phyloP scores from a whole-genome alignment of 2,329 filamentous ascomycete genomes.

The Bipolaris oryzae region DNA sequence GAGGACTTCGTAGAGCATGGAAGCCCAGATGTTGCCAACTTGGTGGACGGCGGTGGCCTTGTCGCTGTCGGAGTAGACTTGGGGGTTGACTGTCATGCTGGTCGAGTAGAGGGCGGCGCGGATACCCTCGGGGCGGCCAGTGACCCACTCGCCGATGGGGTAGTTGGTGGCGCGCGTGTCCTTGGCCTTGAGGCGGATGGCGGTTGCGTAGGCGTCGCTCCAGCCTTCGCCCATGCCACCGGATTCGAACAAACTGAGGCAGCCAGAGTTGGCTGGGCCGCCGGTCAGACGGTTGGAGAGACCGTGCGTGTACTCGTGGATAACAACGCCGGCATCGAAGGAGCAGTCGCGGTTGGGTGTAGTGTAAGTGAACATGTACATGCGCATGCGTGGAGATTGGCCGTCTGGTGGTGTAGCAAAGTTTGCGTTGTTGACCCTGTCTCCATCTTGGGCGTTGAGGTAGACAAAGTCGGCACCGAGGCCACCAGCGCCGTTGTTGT shows the following conservation, averaged over 20 bases:
- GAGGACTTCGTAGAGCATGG: conserved; percentile 61
- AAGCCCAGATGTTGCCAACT: conserved; percentile 61
- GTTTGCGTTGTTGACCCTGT: conserved; percentile 62
- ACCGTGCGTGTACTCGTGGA: conserved; percentile 57
- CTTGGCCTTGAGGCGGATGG: conserved; percentile 54
- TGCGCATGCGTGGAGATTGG: conserved; percentile 60
- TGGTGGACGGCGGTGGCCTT: conserved; percentile 51
- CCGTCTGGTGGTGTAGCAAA: conserved; percentile 56
- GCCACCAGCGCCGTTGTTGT: conserved; percentile 63
- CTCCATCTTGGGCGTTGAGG: conserved; percentile 63
- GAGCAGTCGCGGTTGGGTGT: conserved; percentile 59
- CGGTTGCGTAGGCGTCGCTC: conserved; percentile 62
- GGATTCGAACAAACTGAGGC: conserved; percentile 56
- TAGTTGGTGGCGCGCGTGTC: conserved; percentile 58
- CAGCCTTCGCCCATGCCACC: conserved; percentile 66
- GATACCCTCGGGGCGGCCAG: conserved; percentile 54
- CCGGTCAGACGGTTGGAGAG: conserved; percentile 65
- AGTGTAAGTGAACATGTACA: conserved; percentile 62
- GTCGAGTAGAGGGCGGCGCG: conserved; percentile 61
- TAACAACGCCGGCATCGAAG: conserved; percentile 66
- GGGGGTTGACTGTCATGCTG: conserved; percentile 56
- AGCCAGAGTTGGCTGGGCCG: conserved; percentile 60
- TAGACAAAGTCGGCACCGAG: conserved; percentile 60
- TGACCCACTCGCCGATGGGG: conserved; percentile 59
- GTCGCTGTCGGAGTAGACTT: conserved; percentile 57